Percentiles rank a stretch among this genome's conserved stretches.
phyloP scores from a whole-genome alignment of 306 rosid species.

The Quercus alba region DNA sequence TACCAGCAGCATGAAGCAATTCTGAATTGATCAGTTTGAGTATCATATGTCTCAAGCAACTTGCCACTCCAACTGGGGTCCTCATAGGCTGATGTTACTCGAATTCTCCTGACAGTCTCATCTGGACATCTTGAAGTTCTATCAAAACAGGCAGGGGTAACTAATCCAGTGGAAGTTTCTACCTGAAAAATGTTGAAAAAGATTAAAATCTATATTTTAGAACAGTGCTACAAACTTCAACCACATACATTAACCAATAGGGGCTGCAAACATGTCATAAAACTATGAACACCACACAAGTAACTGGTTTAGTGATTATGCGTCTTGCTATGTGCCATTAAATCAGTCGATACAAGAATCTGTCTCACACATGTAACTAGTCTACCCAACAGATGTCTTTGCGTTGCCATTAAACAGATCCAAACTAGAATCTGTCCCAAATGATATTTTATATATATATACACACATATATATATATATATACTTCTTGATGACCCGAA shows the following conservation, averaged over 20 bases:
- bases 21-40: constrained; percentile 56
- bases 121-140: constrained; percentile 75
- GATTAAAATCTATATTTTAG: neutral
- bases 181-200: constrained; percentile 43
- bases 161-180: constrained; percentile 55
- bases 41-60: constrained; percentile 78
- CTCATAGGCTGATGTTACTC: constrained; percentile 56
- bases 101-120: constrained; percentile 77
- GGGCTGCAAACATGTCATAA: neutral
- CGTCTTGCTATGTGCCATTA: neutral
- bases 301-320: neutral
- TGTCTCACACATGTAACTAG: neutral
- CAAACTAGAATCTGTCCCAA: neutral
- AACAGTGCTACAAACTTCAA: constrained; percentile 6
- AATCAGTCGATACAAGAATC: neutral
- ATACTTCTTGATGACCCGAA: neutral
- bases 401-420: neutral
- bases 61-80: constrained; percentile 60
- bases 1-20: constrained; percentile 86
- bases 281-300: neutral
- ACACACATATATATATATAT: too few relatives aligned
- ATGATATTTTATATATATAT: neutral
- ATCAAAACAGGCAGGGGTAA: constrained; percentile 66
- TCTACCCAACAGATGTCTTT: neutral
- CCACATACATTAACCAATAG: neutral